Evolutionary conservation across 139 green algal genomes (phyloP).

Genomic region (Asterochloris erici): DNA sequence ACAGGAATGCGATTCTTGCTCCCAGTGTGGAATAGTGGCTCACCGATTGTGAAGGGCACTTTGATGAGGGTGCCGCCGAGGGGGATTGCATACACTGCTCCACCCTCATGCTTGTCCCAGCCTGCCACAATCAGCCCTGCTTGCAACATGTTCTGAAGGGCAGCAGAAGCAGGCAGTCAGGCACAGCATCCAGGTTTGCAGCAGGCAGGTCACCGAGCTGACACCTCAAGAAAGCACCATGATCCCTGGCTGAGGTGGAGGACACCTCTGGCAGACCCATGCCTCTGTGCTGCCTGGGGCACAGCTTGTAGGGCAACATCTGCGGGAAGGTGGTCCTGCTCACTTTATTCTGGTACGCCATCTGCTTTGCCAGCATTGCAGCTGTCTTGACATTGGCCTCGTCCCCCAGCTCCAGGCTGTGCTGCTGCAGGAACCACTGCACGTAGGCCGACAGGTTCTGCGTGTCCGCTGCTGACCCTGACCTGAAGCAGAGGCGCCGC

Average conservation of each 20-base stretch:
- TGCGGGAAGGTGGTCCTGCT: background rate
- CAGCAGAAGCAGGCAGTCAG: too few relatives aligned
- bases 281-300: background rate
- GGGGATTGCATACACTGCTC: constrained; percentile 74
- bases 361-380: constrained; percentile 68
- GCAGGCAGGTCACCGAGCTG: background rate
- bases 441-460: constrained; percentile 83
- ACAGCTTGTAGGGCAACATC: background rate
- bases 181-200: background rate
- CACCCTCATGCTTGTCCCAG: constrained; percentile 65
- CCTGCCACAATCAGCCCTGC: constrained; percentile 77
- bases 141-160: constrained; percentile 39
- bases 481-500: constrained; percentile 14
- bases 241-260: background rate
- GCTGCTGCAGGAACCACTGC: constrained; percentile 61
- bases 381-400: constrained; percentile 69
- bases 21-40: background rate
- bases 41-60: constrained; percentile 66
- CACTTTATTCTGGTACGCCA: constrained; percentile 91
- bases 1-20: background rate
- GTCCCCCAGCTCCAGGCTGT: constrained; percentile 66
- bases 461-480: constrained; percentile 85
- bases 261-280: background rate
- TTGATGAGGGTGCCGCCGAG: constrained; percentile 81
- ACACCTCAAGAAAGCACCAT: background rate